Evolutionary conservation across 352 stramenopile species (phyloP), one percentile per base, ranked within the genome.

Genomic region (Detonula confervacea): DNA sequence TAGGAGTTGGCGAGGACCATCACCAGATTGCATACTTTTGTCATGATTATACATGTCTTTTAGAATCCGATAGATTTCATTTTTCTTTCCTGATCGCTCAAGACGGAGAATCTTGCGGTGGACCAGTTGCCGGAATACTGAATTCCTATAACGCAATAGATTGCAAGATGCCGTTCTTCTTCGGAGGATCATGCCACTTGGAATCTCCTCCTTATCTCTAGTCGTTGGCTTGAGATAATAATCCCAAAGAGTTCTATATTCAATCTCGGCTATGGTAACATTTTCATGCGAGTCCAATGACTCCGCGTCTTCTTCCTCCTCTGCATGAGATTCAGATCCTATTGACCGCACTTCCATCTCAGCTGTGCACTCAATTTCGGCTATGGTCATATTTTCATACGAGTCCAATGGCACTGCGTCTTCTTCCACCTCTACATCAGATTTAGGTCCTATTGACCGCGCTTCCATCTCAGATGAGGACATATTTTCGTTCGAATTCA

Each of bases 91-190:
- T n/a, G n/a, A 20, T 14, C 39, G 39, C 33, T 82, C 47, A 7
- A 82, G 59, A 46, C 42, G 27, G 7, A 47, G 33, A 65, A 82
- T 66, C 44, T 44, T 51, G 18, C 42, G 20, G 49, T 82, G 33
- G 5, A 82, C 37, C 39, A 61, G n/a, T 25, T 56, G 39, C 8
- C 74, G 56, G 51, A 82, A 82, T 12, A 18, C 6, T 20, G 60
- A 67, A 6, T 56, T 71, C 22, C 72, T 82, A n/a, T 20, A 77
- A 7, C 74, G 65, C 11, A 82, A 42, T 22, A 82, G 14, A 42
- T 35, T 68, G 44, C 44, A 65, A 1, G 6, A 27, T 9, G 29
- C 66, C 29, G 1, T 62, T 62, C 59, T 82, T 46, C 65, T 64
- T 63, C 74, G 60, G 47, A 82, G 22, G 14, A 56, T 49, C 51